These are phyloP conservation scores for Lablab purpureus DNA, from an alignment of 306 rosid species.

Conservation along the genomic window DNA sequence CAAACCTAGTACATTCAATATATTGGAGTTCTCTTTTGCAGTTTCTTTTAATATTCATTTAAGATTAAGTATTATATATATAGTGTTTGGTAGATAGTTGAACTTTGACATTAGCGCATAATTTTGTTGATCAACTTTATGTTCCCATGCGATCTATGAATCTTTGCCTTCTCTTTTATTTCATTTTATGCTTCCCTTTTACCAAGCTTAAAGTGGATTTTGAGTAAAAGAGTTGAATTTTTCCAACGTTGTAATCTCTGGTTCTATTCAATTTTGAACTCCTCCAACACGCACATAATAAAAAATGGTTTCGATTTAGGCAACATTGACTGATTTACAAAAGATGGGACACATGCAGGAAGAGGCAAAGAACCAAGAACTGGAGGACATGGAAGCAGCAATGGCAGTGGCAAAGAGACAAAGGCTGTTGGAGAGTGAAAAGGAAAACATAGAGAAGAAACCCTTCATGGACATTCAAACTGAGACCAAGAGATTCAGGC, in stretches of 20 bases:
- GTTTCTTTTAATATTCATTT: conserved; percentile 4
- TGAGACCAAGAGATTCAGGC: conserved; percentile 91
- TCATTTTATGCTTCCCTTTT: background rate
- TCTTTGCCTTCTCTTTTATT: background rate
- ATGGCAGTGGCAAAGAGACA: conserved; percentile 74
- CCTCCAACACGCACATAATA: background rate
- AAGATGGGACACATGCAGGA: conserved; percentile 54
- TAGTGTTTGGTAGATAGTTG: conserved; percentile 9
- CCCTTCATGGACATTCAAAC: conserved; percentile 81
- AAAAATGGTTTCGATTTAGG: background rate
- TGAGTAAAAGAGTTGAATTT: background rate
- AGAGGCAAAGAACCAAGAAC: conserved; percentile 66
- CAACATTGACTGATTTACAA: conserved; percentile 32
- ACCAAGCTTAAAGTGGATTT: conserved; percentile 1
- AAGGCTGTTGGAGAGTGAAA: conserved; percentile 80
- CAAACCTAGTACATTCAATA: conserved; percentile 8
- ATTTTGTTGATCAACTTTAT: background rate
- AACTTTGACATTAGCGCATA: conserved; percentile 2
- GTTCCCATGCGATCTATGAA: conserved; percentile 5
- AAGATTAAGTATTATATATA: background rate
- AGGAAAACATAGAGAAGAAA: conserved; percentile 73
- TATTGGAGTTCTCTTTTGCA: conserved; percentile 21
- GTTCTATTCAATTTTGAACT: background rate
- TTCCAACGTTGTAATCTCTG: background rate
- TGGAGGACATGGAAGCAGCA: conserved; percentile 67